Percentiles rank a stretch among this genome's conserved stretches.
phyloP scores from a whole-genome alignment of 352 stramenopile species.

The Globisporangium spinosum region DNA sequence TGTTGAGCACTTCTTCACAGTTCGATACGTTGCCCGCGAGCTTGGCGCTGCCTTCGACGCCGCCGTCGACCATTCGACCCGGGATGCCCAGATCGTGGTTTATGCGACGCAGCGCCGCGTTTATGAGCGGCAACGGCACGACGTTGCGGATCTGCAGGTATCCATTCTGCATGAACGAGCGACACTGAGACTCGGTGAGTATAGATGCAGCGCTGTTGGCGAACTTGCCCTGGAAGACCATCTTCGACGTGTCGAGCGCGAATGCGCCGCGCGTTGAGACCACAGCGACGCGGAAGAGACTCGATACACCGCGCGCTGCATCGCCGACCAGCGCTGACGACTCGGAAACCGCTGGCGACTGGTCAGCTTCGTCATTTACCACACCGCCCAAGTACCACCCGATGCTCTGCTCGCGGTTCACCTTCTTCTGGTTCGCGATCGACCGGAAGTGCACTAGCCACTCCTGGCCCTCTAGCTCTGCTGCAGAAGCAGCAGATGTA shows the following conservation, averaged over 20 bases:
- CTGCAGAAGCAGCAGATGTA: not conserved
- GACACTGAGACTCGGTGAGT: slow-evolving; percentile 56
- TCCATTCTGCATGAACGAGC: slow-evolving; percentile 68
- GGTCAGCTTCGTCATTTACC: not conserved
- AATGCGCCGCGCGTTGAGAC: slow-evolving; percentile 51
- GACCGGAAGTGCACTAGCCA: slow-evolving; percentile 41
- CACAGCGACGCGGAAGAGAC: slow-evolving; percentile 45
- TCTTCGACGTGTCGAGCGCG: slow-evolving; percentile 34
- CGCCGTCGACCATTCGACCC: slow-evolving; percentile 65
- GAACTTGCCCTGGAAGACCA: slow-evolving; percentile 26
- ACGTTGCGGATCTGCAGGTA: slow-evolving; percentile 63
- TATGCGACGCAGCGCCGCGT: slow-evolving; percentile 55
- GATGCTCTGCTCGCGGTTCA: slow-evolving; percentile 31
- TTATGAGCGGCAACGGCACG: slow-evolving; percentile 51
- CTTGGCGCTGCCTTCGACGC: slow-evolving; percentile 69
- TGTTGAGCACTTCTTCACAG: slow-evolving; percentile 49
- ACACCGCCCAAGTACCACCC: slow-evolving; percentile 61
- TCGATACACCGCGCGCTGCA: slow-evolving; percentile 31
- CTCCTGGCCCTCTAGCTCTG: not conserved
- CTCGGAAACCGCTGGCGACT: slow-evolving; percentile 3
- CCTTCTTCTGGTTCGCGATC: slow-evolving; percentile 66
- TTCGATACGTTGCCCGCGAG: slow-evolving; percentile 71
- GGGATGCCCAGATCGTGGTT: slow-evolving; percentile 76
- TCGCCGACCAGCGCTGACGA: slow-evolving; percentile 46
- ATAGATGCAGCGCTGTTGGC: slow-evolving; percentile 21